These are phyloP conservation scores for Aureobasidium sp. DNA, from an alignment of 2,329 filamentous ascomycete genomes.

Conservation along the genomic window DNA sequence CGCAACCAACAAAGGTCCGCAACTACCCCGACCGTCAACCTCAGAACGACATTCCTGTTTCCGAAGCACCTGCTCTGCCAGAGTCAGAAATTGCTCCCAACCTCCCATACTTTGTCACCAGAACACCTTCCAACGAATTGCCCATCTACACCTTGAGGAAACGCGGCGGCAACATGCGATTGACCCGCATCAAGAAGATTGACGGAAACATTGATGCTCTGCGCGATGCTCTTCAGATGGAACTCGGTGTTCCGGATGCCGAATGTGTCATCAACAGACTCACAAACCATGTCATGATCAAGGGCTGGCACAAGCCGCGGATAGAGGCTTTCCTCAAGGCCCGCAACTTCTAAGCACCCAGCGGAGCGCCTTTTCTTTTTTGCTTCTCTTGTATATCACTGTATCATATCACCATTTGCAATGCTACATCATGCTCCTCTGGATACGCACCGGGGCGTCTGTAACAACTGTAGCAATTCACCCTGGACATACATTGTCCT, in stretches of 20 bases:
- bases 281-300: slow-evolving; percentile 69
- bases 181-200: slow-evolving; percentile 71
- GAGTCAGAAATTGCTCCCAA: slow-evolving; percentile 35
- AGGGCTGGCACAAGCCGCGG: slow-evolving; percentile 33
- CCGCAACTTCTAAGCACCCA: slow-evolving; percentile 27
- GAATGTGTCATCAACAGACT: slow-evolving; percentile 52
- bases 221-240: slow-evolving; percentile 54
- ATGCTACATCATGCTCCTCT: not conserved
- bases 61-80: slow-evolving; percentile 18
- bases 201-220: slow-evolving; percentile 64
- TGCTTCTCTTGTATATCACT: slow-evolving; percentile 7
- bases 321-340: slow-evolving; percentile 31
- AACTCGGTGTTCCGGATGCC: slow-evolving; percentile 42
- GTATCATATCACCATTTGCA: slow-evolving; percentile 6
- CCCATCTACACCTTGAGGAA: slow-evolving; percentile 71
- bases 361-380: not conserved
- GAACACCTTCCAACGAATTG: slow-evolving; percentile 63
- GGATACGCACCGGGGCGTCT: not conserved
- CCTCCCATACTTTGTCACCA: slow-evolving; percentile 62
- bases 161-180: slow-evolving; percentile 65
- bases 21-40: slow-evolving; percentile 26
- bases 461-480: not conserved
- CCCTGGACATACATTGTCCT: not conserved
- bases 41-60: slow-evolving; percentile 19
- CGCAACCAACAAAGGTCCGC: slow-evolving; percentile 28